These are phyloP conservation scores for Pisolithus marmoratus DNA, from an alignment of 768 basidiomycete species.

Conservation along the genomic window DNA sequence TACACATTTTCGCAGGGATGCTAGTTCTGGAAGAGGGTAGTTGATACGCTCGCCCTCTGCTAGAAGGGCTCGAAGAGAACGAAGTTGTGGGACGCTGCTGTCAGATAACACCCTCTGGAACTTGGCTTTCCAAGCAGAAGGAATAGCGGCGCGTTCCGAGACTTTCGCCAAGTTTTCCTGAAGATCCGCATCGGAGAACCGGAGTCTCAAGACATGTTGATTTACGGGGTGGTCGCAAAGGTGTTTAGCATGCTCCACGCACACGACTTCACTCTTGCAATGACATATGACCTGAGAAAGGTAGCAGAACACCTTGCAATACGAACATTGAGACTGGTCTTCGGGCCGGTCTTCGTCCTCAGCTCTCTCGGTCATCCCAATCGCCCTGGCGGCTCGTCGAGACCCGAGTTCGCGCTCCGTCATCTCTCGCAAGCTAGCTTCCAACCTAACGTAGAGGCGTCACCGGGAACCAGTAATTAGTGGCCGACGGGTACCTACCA, in stretches of 20 bases:
- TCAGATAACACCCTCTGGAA: conserved; percentile 62
- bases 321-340: conserved; percentile 91
- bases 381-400: conserved; percentile 55
- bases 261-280: conserved; percentile 75
- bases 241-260: conserved; percentile 76
- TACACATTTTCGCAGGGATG: conserved; percentile 72
- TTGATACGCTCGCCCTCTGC: conserved; percentile 87
- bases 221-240: conserved; percentile 62
- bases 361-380: conserved; percentile 60
- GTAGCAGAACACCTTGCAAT: conserved; percentile 94
- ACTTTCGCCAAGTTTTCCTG: conserved; percentile 61
- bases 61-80: conserved; percentile 73
- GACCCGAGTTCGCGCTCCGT: conserved; percentile 71
- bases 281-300: conserved; percentile 85
- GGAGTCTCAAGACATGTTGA: conserved; percentile 64
- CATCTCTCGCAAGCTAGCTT: conserved; percentile 84
- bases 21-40: conserved; percentile 65
- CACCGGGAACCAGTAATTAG: conserved; percentile 13
- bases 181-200: conserved; percentile 77
- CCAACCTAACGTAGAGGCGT: conserved; percentile 52
- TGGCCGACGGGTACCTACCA: conserved; percentile 53
- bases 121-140: conserved; percentile 69
- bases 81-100: conserved; percentile 65
- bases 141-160: conserved; percentile 65
- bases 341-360: conserved; percentile 81